Conservation (phyloP, 208 protist genomes). For the Porcisia hertigi region DNA sequence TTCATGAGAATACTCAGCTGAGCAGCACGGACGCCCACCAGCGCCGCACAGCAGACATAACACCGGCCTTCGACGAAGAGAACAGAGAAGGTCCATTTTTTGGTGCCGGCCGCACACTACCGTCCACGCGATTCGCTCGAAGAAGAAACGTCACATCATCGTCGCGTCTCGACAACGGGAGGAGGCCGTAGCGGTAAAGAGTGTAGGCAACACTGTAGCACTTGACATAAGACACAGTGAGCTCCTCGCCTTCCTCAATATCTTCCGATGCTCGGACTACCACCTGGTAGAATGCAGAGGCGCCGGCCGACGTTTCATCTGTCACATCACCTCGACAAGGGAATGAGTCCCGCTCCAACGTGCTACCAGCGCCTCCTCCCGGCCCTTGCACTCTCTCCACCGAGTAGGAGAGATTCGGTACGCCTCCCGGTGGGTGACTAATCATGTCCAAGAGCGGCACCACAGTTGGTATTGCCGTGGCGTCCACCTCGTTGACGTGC, state of each 20-base stretch:
- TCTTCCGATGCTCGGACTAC: constrained; percentile 38
- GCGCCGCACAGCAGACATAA: not conserved
- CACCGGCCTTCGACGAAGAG: not conserved
- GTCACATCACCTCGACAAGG: not conserved
- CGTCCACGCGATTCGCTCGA: constrained; percentile 10
- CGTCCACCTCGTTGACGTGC: constrained; percentile 42
- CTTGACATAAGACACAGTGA: constrained; percentile 48
- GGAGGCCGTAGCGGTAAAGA: constrained; percentile 66
- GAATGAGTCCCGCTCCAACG: not conserved
- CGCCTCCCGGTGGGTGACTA: constrained; percentile 42
- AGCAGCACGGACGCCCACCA: constrained; percentile 10
- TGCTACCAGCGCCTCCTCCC: too few relatives aligned
- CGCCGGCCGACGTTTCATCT: not conserved
- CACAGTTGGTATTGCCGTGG: constrained; percentile 38
- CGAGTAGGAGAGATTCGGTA: constrained; percentile 35
- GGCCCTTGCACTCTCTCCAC: constrained; percentile 23
- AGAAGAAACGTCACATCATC: constrained; percentile 36
- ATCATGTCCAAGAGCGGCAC: constrained; percentile 67
- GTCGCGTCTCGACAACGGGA: constrained; percentile 43
- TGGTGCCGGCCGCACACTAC: not conserved
- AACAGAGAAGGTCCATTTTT: not conserved
- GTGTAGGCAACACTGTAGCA: constrained; percentile 74
- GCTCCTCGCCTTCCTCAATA: constrained; percentile 54
- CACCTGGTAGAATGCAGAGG: constrained; percentile 16
- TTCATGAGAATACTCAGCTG: not conserved